Evolutionary conservation across 2,329 filamentous ascomycete species (phyloP).

Genomic region (Beauveria caledonica): DNA sequence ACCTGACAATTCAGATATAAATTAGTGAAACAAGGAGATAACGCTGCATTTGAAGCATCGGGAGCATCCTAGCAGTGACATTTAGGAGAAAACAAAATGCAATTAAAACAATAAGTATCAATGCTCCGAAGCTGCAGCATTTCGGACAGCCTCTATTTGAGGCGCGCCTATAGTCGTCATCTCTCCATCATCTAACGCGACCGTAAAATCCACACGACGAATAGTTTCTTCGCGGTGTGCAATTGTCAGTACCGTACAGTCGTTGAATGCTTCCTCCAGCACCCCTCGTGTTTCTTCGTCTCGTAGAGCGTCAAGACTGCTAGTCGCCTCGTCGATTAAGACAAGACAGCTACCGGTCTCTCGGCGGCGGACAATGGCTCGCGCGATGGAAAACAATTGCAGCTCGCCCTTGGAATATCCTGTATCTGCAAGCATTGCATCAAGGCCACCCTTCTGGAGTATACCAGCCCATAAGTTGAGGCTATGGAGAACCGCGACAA

Average conservation of each 20-base stretch:
- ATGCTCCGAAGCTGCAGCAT: neutral
- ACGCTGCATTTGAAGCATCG: neutral
- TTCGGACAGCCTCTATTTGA: neutral
- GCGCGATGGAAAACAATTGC: neutral
- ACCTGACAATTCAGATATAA: no score
- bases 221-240: neutral
- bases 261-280: neutral
- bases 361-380: neutral
- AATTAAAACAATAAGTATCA: neutral
- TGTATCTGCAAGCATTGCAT: neutral
- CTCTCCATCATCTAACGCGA: neutral
- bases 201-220: neutral
- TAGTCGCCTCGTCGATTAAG: slow-evolving; percentile 3
- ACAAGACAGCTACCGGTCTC: neutral
- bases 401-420: neutral
- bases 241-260: neutral
- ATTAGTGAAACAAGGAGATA: neutral
- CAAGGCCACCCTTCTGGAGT: neutral
- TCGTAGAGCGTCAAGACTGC: neutral
- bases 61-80: no score
- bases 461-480: neutral
- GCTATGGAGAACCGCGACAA: neutral
- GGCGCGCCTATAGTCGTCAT: neutral
- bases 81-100: neutral
- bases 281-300: neutral